Base-by-base conservation (phyloP, 2,329 filamentous ascomycete genomes). In the Eutypa lata region DNA sequence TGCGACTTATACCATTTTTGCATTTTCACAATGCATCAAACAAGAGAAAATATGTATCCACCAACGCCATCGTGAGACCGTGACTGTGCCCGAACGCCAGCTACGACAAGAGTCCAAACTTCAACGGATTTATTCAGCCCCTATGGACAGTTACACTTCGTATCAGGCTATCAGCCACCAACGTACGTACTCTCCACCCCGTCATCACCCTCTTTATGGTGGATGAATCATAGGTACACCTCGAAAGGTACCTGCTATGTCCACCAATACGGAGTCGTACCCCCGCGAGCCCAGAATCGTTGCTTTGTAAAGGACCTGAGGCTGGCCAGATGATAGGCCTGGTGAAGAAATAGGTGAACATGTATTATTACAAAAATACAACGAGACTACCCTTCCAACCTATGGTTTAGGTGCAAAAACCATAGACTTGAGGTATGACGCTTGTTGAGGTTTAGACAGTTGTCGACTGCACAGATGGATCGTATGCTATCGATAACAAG, bases 331-430 rank as follows among this genome's bases (percentile, higher is more conserved):
- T 31, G 10, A 10, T 10, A 31, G 26, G 26, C 10, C 26, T 31
- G 26, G 26, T 10, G 26, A 10, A 54, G 51, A 52, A 51, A 51
- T 52, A 51, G 48, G 49, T 49, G 52, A 51, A 62, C 50, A 47
- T 47, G 44, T 60, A 63, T 66, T 64, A 59, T 60, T 65, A 68
- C 63, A 65, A 58, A 53, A 61, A 59, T 57, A 55, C 53, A 61
- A 55, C 54, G 54, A 47, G 55, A 55, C 49, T 52, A 53, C 51
- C 53, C 52, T 50, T 48, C 53, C 50, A 54, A n/a, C 26, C 46
- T 18, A 24, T 43, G 38, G 10, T 18, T 42, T 42, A 5, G 2
- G 38, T 18, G 38, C 5, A 18, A 42, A 8, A 21, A 18, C 38
- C 10, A 21, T 13, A 1, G 7, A 1, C 16, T 38, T 14, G 35